Percentiles rank a stretch among this genome's conserved stretches.
These are phyloP conservation scores for Xylariaceae sp. DNA, from an alignment of 2,329 filamentous ascomycete genomes.

Conservation along the genomic window DNA sequence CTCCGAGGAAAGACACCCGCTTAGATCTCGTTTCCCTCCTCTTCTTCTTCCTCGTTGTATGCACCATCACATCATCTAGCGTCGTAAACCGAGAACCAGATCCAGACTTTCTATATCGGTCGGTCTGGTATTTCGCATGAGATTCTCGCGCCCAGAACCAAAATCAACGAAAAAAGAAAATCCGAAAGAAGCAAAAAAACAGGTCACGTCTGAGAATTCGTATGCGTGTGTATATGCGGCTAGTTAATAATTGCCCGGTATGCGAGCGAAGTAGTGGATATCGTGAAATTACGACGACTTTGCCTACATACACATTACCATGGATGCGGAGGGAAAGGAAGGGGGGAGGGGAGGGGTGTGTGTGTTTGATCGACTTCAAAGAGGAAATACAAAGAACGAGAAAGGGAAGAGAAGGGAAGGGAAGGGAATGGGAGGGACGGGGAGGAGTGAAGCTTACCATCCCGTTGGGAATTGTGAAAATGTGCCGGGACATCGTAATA, in stretches of 20 bases:
- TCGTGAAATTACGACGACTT: too few relatives aligned
- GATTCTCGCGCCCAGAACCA: not conserved
- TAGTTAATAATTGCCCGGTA: not conserved
- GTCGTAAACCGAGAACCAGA: not conserved
- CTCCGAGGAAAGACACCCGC: not conserved
- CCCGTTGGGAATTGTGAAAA: not conserved
- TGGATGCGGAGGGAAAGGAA: not conserved
- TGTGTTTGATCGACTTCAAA: not conserved
- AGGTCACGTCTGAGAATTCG: not conserved
- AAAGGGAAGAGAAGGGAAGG: not conserved
- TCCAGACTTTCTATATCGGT: not conserved
- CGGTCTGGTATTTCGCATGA: not conserved
- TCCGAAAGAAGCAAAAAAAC: not conserved
- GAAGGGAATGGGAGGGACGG: not conserved
- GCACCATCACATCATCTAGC: not conserved
- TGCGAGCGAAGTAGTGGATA: not conserved
- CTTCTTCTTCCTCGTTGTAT: too few relatives aligned
- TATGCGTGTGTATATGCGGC: not conserved
- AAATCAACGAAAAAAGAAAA: not conserved
- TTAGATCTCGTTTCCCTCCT: too few relatives aligned
- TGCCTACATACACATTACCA: too few relatives aligned
- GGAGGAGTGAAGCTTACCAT: conserved; percentile 1
- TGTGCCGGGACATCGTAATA: not conserved
- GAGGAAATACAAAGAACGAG: not conserved
- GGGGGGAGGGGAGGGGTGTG: not conserved